Evolutionary conservation across 306 rosid species (phyloP), one percentile per base, ranked within the genome.

Genomic region (Ziziphus jujuba): DNA sequence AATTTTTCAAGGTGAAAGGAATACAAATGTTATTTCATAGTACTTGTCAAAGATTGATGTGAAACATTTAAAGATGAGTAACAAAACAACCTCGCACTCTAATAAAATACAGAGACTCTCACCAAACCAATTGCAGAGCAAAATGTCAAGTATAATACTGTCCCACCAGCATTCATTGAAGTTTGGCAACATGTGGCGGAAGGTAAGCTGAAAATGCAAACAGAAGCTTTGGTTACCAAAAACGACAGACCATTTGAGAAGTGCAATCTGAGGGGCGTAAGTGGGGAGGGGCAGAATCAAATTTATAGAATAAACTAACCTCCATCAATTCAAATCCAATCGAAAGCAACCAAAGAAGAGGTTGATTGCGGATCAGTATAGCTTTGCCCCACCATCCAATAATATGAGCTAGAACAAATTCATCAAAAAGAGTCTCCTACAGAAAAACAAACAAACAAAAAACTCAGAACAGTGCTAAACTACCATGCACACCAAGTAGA

Each of bases 81-180:
- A 17, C 63, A 49, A 65, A 33, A 35, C 44, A 31, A 65, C 56
- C 49, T 63, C 59, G 57, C 52, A 0, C 34, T 19, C 6, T 31
- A 33, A 25, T n/a, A 63, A 61, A 47, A 23, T 22, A 54, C 20
- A 43, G 56, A 65, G 56, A 35, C 59, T 60, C 96, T 95, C 74
- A 95, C 99, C 99, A 71, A 95, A 95, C 99, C 97, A 95, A 74
- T 95, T 95, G 87, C 99, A 95, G 81, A 85, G 83, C 80, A 95
- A 73, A 82, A 95, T 87, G 80, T 95, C 99, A 69, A 95, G 96
- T 77, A 95, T 71, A 51, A 95, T 88, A 73, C 97, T 95, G 89
- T 95, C 99, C 99, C 99, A 90, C 99, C 99, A 95, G 85, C 97
- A 90, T 71, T 95, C 99, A 15, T 95, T 95, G 95, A 95, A 95